Base-by-base conservation (phyloP, 1,139 yeast species). In the Meyerozyma carpophila region DNA sequence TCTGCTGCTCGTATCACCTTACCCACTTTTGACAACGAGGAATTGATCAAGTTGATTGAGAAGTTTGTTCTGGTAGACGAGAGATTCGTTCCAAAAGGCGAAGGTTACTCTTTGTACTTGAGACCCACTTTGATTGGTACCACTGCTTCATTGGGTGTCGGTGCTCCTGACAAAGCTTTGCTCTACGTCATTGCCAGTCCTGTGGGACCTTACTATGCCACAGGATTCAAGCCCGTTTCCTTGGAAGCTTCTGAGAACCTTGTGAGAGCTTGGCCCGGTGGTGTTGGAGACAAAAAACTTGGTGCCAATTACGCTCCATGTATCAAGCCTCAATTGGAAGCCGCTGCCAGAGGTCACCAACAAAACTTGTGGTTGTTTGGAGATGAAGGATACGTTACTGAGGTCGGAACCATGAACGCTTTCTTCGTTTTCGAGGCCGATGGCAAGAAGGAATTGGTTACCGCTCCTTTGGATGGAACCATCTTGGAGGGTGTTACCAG, bases 231-330 rank as follows among this genome's bases (percentile, higher is more conserved):
- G 68, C 96, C 98, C 31, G 96, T 93, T 42, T 76, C 82, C 45
- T 75, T 93, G 49, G 96, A 91, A 70, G 98, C 98, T 53, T 89
- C 96, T 31, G 95, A 88, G 61, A 82, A 87, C 55, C 95, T 95
- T 40, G 93, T 91, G 24, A 84, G 98, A 70, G 97, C 98, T 13
- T 93, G 98, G 98, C 98, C 98, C 58, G 96, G 96, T 59, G 98
- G 98, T 63, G 90, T 83, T 51, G 98, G 98, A 66, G 84, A 90
- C 75, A 84, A 81, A 68, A 93, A 93, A 71, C 79, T 93, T 57
- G 98, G 98, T 65, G 98, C 96, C 48, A 93, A 93, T 72, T 93
- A 93, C 62, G 98, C 97, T 37, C 96, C 98, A 45, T 87, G 96
- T 65, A 80, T 91, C 59, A 76, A 79, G 59, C 97, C 98, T 27